Evolutionary conservation across 2,329 filamentous ascomycete genomes (phyloP).

Genomic region (Exophiala mesophila): DNA sequence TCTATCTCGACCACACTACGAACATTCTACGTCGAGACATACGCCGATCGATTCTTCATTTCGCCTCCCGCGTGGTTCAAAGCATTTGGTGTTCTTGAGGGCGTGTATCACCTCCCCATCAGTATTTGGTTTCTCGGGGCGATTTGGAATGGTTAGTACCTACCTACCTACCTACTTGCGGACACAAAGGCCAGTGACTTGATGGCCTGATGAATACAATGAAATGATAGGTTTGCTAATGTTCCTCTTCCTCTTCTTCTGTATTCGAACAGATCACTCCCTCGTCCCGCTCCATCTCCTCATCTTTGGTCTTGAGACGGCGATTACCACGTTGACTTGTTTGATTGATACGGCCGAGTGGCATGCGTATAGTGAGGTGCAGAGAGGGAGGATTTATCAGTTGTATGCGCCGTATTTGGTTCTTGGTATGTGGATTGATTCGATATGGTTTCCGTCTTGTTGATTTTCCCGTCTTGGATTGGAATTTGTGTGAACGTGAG

Average conservation of each 20-base stretch:
- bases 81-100: conserved; percentile 54
- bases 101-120: conserved; percentile 57
- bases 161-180: too few relatives aligned
- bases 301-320: conserved; percentile 55
- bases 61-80: conserved; percentile 56
- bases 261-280: conserved; percentile 52
- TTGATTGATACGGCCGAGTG: conserved; percentile 58
- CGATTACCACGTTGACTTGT: conserved; percentile 59
- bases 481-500: too few relatives aligned
- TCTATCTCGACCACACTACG: conserved; percentile 48
- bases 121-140: conserved; percentile 57
- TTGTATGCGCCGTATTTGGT: conserved; percentile 56
- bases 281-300: conserved; percentile 57
- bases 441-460: too few relatives aligned
- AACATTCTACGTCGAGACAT: conserved; percentile 55
- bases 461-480: too few relatives aligned
- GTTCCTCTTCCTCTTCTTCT: neutral
- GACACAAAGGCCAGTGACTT: too few relatives aligned
- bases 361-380: conserved; percentile 39
- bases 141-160: conserved; percentile 50
- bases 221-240: too few relatives aligned
- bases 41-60: conserved; percentile 61
- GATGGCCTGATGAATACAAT: too few relatives aligned
- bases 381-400: conserved; percentile 48
- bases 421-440: conserved; percentile 53